Conservation (phyloP, 345 rosid genomes). For the Stellera chamaejasme region DNA sequence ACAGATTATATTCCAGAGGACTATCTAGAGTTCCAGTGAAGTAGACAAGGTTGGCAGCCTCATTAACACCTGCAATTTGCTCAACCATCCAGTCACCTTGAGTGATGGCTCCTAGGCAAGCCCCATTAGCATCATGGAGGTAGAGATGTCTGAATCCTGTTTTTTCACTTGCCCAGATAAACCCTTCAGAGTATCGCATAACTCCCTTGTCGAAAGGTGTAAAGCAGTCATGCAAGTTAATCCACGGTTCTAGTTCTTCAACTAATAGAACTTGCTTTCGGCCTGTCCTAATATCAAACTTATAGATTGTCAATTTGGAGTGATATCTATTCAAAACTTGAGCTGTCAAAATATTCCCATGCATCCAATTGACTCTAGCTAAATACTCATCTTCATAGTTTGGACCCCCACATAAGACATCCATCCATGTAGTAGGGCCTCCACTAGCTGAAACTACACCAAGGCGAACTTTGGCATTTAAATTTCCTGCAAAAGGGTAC, state of each 20-base stretch:
- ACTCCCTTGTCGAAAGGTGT: slow-evolving; percentile 65
- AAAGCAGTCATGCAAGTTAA: slow-evolving; percentile 87
- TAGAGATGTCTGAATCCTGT: slow-evolving; percentile 86
- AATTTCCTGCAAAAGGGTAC: slow-evolving; percentile 93
- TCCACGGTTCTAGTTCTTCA: slow-evolving; percentile 68
- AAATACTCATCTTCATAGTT: slow-evolving; percentile 63
- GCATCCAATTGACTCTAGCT: slow-evolving; percentile 88
- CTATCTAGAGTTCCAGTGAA: slow-evolving; percentile 85
- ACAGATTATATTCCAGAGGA: slow-evolving; percentile 69
- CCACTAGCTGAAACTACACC: slow-evolving; percentile 80
- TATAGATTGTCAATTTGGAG: slow-evolving; percentile 48
- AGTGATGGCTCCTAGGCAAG: slow-evolving; percentile 70
- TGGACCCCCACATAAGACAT: slow-evolving; percentile 71
- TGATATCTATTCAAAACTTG: slow-evolving; percentile 87
- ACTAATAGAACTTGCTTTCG: slow-evolving; percentile 46
- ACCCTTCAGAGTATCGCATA: slow-evolving; percentile 53
- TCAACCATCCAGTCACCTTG: slow-evolving; percentile 95
- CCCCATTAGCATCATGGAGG: slow-evolving; percentile 64
- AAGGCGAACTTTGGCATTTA: slow-evolving; percentile 73
- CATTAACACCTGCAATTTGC: slow-evolving; percentile 80
- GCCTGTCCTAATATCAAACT: slow-evolving; percentile 69
- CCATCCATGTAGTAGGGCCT: slow-evolving; percentile 77
- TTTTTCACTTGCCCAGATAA: slow-evolving; percentile 95
- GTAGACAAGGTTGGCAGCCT: slow-evolving; percentile 51
- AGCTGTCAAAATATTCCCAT: slow-evolving; percentile 50